Evolutionary conservation across 208 protist genomes (phyloP).

Genomic region (Phytomonas sp.): DNA sequence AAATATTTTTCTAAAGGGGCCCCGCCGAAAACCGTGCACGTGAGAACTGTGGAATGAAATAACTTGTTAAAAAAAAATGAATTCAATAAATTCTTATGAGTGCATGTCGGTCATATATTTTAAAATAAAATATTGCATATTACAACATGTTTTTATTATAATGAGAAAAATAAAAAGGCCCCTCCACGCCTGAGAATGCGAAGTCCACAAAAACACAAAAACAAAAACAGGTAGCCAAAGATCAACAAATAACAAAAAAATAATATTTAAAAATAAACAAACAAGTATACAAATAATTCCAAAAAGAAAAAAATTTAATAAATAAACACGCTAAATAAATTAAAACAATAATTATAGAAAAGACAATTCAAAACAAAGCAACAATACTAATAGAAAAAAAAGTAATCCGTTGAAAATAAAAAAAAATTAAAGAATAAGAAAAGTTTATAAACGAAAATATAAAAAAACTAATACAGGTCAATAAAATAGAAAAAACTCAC

Average conservation of each 20-base stretch:
- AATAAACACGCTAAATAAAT: not conserved
- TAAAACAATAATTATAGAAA: not conserved
- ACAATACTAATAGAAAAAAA: not conserved
- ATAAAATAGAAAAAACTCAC: conserved; percentile 17
- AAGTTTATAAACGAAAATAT: conserved; percentile 12
- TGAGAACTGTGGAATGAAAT: too few relatives aligned
- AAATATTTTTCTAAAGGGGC: too few relatives aligned
- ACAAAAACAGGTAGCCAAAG: not conserved
- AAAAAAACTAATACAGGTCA: conserved; percentile 12
- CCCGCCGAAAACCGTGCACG: too few relatives aligned
- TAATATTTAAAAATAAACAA: too few relatives aligned
- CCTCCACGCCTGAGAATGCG: not conserved
- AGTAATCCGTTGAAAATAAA: not conserved
- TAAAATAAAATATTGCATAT: not conserved
- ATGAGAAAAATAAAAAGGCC: conserved; percentile 1
- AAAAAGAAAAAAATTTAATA: too few relatives aligned
- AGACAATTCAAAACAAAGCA: not conserved
- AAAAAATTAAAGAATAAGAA: conserved; percentile 8
- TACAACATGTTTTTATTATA: conserved; percentile 2
- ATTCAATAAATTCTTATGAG: too few relatives aligned
- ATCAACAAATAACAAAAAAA: conserved; percentile 7
- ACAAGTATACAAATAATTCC: too few relatives aligned
- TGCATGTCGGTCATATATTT: conserved; percentile 2
- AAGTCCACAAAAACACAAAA: conserved; percentile 1
- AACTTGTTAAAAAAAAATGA: too few relatives aligned